These are phyloP conservation scores for Globisporangium spinosum DNA, from an alignment of 352 stramenopile species.

Conservation along the genomic window DNA sequence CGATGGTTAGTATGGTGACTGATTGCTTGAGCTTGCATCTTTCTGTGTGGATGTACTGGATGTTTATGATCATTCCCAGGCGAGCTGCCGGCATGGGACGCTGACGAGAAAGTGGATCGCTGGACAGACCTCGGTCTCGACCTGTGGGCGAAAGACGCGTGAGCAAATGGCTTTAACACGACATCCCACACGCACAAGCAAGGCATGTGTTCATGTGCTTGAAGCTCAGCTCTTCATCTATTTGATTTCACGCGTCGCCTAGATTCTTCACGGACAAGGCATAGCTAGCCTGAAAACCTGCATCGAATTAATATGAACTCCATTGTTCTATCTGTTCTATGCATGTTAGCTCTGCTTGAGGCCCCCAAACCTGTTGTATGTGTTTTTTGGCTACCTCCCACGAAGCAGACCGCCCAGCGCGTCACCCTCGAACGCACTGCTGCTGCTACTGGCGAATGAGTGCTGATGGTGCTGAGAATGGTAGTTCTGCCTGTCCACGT, in stretches of 20 bases:
- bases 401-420: constrained; percentile 56
- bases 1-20: neutral
- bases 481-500: constrained; percentile 24
- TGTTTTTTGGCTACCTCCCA: constrained; percentile 21
- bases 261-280: neutral
- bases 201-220: neutral
- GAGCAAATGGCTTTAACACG: neutral
- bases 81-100: constrained; percentile 45
- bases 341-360: neutral
- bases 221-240: neutral
- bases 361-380: no score
- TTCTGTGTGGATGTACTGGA: neutral
- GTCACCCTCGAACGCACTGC: constrained; percentile 36
- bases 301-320: neutral
- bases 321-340: neutral
- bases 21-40: neutral
- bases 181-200: neutral
- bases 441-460: constrained; percentile 15
- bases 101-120: constrained; percentile 60
- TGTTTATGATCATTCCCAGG: constrained; percentile 26
- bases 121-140: constrained; percentile 82
- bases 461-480: constrained; percentile 12
- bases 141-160: constrained; percentile 44
- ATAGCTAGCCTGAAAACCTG: neutral
- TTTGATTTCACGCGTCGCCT: neutral